Evolutionary conservation across 2,329 filamentous ascomycete species (phyloP).

Genomic region (Alternaria gansuensis): DNA sequence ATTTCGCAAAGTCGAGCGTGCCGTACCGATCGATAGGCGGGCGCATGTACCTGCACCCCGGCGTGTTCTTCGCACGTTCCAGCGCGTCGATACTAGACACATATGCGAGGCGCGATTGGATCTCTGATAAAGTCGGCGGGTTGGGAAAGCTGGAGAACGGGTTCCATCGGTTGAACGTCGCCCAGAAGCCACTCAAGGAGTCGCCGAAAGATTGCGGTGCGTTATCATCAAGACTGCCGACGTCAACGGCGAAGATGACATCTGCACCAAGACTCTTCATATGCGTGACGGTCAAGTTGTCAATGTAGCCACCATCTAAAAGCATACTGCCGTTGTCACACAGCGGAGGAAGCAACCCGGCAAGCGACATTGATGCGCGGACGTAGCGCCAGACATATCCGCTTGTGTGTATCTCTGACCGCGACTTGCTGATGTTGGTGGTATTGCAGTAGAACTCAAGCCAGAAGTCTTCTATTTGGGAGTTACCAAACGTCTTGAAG

Average conservation of each 20-base stretch:
- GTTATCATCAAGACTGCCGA: slow-evolving; percentile 90
- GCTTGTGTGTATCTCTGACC: slow-evolving; percentile 90
- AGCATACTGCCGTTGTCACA: slow-evolving; percentile 98
- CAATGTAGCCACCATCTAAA: slow-evolving; percentile 93
- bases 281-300: slow-evolving; percentile 95
- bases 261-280: slow-evolving; percentile 96
- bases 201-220: slow-evolving; percentile 93
- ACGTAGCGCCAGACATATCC: slow-evolving; percentile 99
- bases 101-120: slow-evolving; percentile 93
- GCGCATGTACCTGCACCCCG: slow-evolving; percentile 94
- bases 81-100: slow-evolving; percentile 94
- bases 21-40: slow-evolving; percentile 94
- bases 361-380: slow-evolving; percentile 94
- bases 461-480: slow-evolving; percentile 99
- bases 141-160: slow-evolving; percentile 89
- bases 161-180: slow-evolving; percentile 95
- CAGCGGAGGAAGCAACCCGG: slow-evolving; percentile 88
- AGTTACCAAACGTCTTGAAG: slow-evolving; percentile 97
- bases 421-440: slow-evolving; percentile 95
- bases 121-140: slow-evolving; percentile 92
- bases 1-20: slow-evolving; percentile 95
- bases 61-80: slow-evolving; percentile 88
- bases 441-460: slow-evolving; percentile 99
- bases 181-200: slow-evolving; percentile 93
- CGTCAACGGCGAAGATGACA: slow-evolving; percentile 94